Conservation (phyloP, 176 grass and related monocot species). For the Typha latifolia region DNA sequence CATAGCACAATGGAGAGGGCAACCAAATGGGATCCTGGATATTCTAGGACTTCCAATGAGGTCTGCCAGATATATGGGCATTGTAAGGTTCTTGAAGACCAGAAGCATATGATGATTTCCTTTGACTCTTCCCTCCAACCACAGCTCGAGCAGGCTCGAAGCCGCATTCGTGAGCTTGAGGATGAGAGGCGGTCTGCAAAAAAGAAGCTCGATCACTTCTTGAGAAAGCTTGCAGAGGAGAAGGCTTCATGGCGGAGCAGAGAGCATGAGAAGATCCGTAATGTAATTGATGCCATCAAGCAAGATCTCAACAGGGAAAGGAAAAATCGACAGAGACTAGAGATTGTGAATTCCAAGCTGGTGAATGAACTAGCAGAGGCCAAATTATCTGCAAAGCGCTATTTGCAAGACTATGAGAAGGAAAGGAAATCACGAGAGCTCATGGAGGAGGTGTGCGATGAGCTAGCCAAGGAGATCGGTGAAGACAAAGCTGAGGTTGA, state of each 20-base stretch:
- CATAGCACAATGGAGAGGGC: conserved; percentile 42
- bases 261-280: conserved; percentile 50
- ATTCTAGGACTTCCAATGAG: conserved; percentile 11
- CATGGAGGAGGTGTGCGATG: conserved; percentile 78
- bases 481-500: conserved; percentile 62
- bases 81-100: conserved; percentile 14
- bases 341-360: conserved; percentile 53
- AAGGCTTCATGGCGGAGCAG: conserved; percentile 48
- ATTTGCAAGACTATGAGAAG: conserved; percentile 58
- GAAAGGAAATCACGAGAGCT: conserved; percentile 50
- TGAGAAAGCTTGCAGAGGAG: conserved; percentile 42
- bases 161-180: conserved; percentile 43
- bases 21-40: conserved; percentile 49
- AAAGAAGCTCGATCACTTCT: conserved; percentile 47
- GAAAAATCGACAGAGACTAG: conserved; percentile 35
- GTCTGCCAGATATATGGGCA: conserved; percentile 1
- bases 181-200: conserved; percentile 40
- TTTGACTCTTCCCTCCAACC: conserved; percentile 28
- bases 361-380: conserved; percentile 51
- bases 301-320: conserved; percentile 49
- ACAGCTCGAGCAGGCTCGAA: conserved; percentile 39
- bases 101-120: neutral
- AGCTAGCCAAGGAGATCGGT: conserved; percentile 62
- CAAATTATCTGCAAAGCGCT: conserved; percentile 33
- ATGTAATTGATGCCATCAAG: conserved; percentile 48